Percentiles rank a stretch among this genome's conserved stretches.
Conservation (phyloP, 1,139 yeast genomes). For the Blastobotrys ciferrii region DNA sequence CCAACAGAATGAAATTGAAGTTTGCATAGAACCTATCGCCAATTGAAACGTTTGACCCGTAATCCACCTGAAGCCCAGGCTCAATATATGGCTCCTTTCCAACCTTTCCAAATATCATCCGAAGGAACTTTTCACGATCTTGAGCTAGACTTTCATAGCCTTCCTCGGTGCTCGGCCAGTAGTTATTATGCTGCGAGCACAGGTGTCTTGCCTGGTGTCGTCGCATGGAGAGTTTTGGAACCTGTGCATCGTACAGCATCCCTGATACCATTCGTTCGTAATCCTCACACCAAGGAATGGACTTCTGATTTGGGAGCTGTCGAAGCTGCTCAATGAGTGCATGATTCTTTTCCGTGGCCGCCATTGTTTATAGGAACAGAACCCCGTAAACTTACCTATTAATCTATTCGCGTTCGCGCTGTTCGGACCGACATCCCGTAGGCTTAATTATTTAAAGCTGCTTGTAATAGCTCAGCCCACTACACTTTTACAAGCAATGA, state of each 20-base stretch:
- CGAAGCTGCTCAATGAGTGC: background rate
- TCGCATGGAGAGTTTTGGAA: background rate
- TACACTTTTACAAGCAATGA: too few relatives aligned
- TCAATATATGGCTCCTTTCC: slow-evolving; percentile 6
- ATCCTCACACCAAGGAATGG: slow-evolving; percentile 7
- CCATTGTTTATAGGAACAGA: background rate
- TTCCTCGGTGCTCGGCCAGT: background rate
- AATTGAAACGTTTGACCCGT: slow-evolving; percentile 1
- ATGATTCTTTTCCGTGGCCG: slow-evolving; percentile 1
- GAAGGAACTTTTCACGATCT: slow-evolving; percentile 1
- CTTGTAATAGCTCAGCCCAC: too few relatives aligned
- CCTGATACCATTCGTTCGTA: slow-evolving; percentile 4
- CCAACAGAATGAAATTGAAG: slow-evolving; percentile 4
- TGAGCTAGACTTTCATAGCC: background rate
- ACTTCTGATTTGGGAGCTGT: background rate
- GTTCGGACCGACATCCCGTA: background rate
- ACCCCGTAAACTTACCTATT: too few relatives aligned
- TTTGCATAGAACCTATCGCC: slow-evolving; percentile 6
- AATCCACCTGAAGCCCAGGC: slow-evolving; percentile 6
- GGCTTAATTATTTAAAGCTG: too few relatives aligned
- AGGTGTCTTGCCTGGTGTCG: slow-evolving; percentile 2
- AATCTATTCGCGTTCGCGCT: too few relatives aligned
- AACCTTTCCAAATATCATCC: slow-evolving; percentile 3
- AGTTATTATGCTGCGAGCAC: slow-evolving; percentile 2
- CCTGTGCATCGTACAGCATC: slow-evolving; percentile 6